Conservation (phyloP, 352 stramenopile species). For the Albugo laibachii region DNA sequence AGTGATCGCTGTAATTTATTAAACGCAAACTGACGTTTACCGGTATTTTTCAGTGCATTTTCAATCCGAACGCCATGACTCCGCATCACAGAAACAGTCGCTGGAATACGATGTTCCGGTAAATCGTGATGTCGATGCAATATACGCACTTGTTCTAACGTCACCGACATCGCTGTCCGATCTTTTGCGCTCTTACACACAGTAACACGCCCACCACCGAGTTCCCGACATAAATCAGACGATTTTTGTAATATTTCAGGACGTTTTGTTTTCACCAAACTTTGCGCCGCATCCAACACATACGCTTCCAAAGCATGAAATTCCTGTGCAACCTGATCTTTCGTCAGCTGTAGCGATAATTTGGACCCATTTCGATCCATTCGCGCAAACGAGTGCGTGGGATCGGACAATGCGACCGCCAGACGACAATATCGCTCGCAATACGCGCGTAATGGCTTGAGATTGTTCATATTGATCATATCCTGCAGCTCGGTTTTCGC, state of each 20-base stretch:
- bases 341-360: conserved; percentile 22
- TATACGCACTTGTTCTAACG: conserved; percentile 85
- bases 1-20: conserved; percentile 78
- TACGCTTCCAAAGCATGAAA: conserved; percentile 34
- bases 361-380: not conserved
- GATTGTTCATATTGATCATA: conserved; percentile 78
- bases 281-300: conserved; percentile 64
- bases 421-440: conserved; percentile 65
- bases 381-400: too few species aligned
- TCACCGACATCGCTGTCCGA: conserved; percentile 94
- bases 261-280: conserved; percentile 73
- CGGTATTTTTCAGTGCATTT: conserved; percentile 80
- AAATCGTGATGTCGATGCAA: conserved; percentile 69
- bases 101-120: conserved; percentile 40
- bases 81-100: conserved; percentile 73
- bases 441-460: conserved; percentile 61
- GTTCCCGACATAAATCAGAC: conserved; percentile 55
- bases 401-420: conserved; percentile 20
- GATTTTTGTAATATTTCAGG: conserved; percentile 70
- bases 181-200: conserved; percentile 97
- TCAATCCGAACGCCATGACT: conserved; percentile 76
- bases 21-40: conserved; percentile 76
- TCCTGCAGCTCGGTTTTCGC: conserved; percentile 78
- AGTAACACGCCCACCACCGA: conserved; percentile 84
- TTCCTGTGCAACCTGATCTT: conserved; percentile 53